Conservation (phyloP, 2,329 filamentous ascomycete species). For the Sporothrix schenckii region DNA sequence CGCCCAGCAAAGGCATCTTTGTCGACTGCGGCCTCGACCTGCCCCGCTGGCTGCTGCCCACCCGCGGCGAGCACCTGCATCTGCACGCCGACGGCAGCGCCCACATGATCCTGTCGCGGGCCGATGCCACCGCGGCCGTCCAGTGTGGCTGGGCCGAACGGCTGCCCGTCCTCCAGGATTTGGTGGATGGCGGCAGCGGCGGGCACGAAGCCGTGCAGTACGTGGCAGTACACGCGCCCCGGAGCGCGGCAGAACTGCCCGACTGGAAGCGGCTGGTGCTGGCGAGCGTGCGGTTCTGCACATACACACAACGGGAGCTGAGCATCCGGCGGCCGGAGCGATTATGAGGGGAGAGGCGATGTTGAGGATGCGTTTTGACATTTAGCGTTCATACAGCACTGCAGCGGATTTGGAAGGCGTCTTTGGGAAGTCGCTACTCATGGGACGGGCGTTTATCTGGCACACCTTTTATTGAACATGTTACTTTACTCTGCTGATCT, state of each 20-base stretch:
- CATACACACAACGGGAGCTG: constrained; percentile 16
- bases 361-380: background rate
- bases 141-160: constrained; percentile 47
- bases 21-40: constrained; percentile 15
- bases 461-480: background rate
- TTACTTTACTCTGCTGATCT: background rate
- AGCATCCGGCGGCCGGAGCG: constrained; percentile 33
- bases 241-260: constrained; percentile 44
- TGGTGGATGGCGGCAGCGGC: background rate
- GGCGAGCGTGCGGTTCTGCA: constrained; percentile 36
- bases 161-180: constrained; percentile 40
- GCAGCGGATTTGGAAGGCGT: constrained; percentile 3
- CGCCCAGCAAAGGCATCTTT: constrained; percentile 39
- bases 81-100: constrained; percentile 47
- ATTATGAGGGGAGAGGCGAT: background rate
- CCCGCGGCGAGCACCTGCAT: constrained; percentile 45
- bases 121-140: constrained; percentile 46
- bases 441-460: background rate
- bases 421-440: background rate
- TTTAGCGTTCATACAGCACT: background rate
- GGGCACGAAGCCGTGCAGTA: constrained; percentile 39
- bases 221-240: constrained; percentile 48
- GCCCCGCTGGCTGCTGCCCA: constrained; percentile 34
- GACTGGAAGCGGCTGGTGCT: constrained; percentile 41
- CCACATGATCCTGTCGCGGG: constrained; percentile 46